These are phyloP conservation scores for Catenaria anguillulae DNA, from an alignment of 371 early-diverging fungal species.

Conservation along the genomic window DNA sequence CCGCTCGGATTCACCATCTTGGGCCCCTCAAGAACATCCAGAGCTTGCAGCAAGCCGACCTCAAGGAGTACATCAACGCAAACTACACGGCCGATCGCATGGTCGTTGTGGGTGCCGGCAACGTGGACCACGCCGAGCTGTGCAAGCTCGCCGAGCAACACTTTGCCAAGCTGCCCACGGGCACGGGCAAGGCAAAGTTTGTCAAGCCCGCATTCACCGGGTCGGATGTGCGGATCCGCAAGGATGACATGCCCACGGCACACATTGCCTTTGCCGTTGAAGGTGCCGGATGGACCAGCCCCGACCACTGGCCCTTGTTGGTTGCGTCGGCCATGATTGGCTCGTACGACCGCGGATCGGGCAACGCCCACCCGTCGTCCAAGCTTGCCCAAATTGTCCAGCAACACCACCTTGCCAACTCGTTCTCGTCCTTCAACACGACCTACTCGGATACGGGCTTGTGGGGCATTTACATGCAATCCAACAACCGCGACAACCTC, in stretches of 20 bases:
- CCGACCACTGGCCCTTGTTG: conserved; percentile 88
- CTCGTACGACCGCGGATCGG: conserved; percentile 86
- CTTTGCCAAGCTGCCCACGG: conserved; percentile 60
- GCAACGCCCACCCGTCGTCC: conserved; percentile 68
- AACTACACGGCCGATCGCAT: conserved; percentile 94
- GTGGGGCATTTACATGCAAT: conserved; percentile 85
- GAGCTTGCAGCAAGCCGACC: conserved; percentile 63
- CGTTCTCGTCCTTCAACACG: conserved; percentile 95
- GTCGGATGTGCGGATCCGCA: conserved; percentile 71
- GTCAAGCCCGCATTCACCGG: conserved; percentile 64
- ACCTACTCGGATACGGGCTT: conserved; percentile 96
- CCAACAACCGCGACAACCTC: conserved; percentile 61
- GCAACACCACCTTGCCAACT: conserved; percentile 79
- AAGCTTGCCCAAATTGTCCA: conserved; percentile 65
- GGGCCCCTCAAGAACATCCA: conserved; percentile 85
- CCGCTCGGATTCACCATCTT: conserved; percentile 87
- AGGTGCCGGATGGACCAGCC: conserved; percentile 85
- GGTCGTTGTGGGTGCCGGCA: conserved; percentile 89
- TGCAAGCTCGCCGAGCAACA: conserved; percentile 77
- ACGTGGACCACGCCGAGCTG: conserved; percentile 81
- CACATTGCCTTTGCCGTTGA: conserved; percentile 94
- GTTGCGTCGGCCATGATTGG: conserved; percentile 90
- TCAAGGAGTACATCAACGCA: conserved; percentile 64
- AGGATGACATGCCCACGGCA: conserved; percentile 70
- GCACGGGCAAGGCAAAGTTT: conserved; percentile 15